These are phyloP conservation scores for Gilbertella persicaria DNA, from an alignment of 371 early-diverging fungal species.

Conservation along the genomic window DNA sequence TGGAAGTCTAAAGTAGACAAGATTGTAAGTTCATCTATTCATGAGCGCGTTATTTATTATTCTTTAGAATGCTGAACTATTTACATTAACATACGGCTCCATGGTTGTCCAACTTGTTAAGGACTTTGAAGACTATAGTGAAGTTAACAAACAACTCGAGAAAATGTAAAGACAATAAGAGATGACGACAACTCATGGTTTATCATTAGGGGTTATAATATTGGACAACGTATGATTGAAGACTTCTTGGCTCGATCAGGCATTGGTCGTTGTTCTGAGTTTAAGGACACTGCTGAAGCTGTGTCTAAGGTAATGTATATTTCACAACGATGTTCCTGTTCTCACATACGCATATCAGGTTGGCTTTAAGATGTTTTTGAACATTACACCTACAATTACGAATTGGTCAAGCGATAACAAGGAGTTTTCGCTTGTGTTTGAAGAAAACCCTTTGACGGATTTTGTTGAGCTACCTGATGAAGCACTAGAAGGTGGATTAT, in stretches of 20 bases:
- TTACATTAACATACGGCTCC: constrained; percentile 96
- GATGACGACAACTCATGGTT: neutral
- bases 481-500: constrained; percentile 80
- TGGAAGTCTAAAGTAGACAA: constrained; percentile 95
- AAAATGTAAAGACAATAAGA: constrained; percentile 72
- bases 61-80: constrained; percentile 89
- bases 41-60: neutral
- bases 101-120: constrained; percentile 93
- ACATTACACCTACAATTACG: constrained; percentile 81
- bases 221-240: constrained; percentile 94
- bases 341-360: constrained; percentile 43
- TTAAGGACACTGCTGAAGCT: constrained; percentile 91
- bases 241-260: constrained; percentile 91
- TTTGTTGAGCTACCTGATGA: constrained; percentile 84
- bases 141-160: constrained; percentile 95
- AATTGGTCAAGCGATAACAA: constrained; percentile 81
- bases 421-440: constrained; percentile 88
- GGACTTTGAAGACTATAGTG: constrained; percentile 90
- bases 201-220: constrained; percentile 89
- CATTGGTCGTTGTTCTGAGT: constrained; percentile 83
- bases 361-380: constrained; percentile 96
- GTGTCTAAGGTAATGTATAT: constrained; percentile 86
- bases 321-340: too few species aligned
- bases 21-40: constrained; percentile 65
- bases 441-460: constrained; percentile 95